phyloP scores from a whole-genome alignment of 2,329 filamentous ascomycete genomes.

The Rosellinia necatrix region DNA sequence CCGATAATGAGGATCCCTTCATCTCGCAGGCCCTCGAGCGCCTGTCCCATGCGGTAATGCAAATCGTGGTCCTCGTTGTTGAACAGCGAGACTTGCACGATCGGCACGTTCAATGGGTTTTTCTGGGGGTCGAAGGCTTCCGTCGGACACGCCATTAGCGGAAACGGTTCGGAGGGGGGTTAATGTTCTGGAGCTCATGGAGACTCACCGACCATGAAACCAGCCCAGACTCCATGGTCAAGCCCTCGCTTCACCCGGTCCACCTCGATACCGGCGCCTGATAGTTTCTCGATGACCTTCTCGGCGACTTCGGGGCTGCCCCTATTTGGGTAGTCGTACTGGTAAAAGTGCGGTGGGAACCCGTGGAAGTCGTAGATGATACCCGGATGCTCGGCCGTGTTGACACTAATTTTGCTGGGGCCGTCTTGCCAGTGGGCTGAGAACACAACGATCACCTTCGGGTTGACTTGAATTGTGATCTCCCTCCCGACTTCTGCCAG shows the following conservation, averaged over 20 bases:
- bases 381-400: constrained; percentile 57
- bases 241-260: constrained; percentile 60
- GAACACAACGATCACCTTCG: constrained; percentile 66
- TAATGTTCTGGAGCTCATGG: constrained; percentile 2
- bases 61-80: constrained; percentile 55
- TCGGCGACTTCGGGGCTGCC: constrained; percentile 60
- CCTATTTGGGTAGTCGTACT: constrained; percentile 59
- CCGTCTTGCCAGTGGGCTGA: constrained; percentile 68
- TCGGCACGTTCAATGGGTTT: constrained; percentile 57
- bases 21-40: constrained; percentile 56
- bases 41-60: constrained; percentile 60
- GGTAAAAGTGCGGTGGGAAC: constrained; percentile 64
- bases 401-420: constrained; percentile 57
- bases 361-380: constrained; percentile 69
- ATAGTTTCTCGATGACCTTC: constrained; percentile 53
- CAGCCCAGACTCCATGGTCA: constrained; percentile 68
- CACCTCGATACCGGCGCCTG: constrained; percentile 54
- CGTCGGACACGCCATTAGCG: background rate
- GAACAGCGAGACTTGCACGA: constrained; percentile 64
- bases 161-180: background rate
- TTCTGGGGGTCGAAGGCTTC: constrained; percentile 55
- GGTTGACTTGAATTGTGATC: constrained; percentile 64
- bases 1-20: constrained; percentile 62
- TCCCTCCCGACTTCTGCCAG: constrained; percentile 59
- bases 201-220: constrained; percentile 48